phyloP scores from a whole-genome alignment of 2,329 filamentous ascomycete species.

The Penicillium vulpinum region DNA sequence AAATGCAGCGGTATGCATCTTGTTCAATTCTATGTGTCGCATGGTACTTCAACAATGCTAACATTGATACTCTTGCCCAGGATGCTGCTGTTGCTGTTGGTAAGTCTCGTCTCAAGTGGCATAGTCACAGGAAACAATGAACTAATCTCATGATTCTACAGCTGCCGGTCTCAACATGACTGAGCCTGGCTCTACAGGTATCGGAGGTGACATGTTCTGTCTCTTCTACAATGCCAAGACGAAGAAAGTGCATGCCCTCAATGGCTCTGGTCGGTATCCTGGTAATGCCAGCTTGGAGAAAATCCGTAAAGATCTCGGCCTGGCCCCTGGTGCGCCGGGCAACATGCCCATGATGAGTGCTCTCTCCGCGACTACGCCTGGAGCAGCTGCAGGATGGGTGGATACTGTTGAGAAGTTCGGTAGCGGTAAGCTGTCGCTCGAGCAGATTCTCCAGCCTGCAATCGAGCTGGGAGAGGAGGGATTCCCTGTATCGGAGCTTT shows the following conservation, averaged over 20 bases:
- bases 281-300: constrained; percentile 67
- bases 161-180: constrained; percentile 91
- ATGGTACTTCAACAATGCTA: neutral
- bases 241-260: constrained; percentile 79
- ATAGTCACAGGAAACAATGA: neutral
- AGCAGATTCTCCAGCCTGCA: constrained; percentile 77
- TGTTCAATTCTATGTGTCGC: neutral
- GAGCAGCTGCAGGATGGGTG: constrained; percentile 89
- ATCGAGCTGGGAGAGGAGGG: constrained; percentile 84
- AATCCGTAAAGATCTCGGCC: constrained; percentile 67
- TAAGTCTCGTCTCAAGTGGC: constrained; percentile 43
- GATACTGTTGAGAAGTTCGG: constrained; percentile 87
- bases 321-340: constrained; percentile 57
- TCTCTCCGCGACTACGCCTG: constrained; percentile 82
- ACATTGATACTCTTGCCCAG: constrained; percentile 45
- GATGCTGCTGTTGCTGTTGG: constrained; percentile 94
- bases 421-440: constrained; percentile 76
- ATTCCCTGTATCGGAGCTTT: constrained; percentile 82
- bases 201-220: constrained; percentile 97
- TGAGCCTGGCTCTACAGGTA: constrained; percentile 88
- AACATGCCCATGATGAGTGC: constrained; percentile 74
- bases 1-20: constrained; percentile 79
- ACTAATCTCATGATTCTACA: constrained; percentile 35
- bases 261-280: constrained; percentile 86
- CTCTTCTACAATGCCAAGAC: constrained; percentile 84